Percentiles rank a stretch among this genome's conserved stretches.
Evolutionary conservation across 805 yeast species (phyloP).

Genomic region (Ogataea paradorogensis): DNA sequence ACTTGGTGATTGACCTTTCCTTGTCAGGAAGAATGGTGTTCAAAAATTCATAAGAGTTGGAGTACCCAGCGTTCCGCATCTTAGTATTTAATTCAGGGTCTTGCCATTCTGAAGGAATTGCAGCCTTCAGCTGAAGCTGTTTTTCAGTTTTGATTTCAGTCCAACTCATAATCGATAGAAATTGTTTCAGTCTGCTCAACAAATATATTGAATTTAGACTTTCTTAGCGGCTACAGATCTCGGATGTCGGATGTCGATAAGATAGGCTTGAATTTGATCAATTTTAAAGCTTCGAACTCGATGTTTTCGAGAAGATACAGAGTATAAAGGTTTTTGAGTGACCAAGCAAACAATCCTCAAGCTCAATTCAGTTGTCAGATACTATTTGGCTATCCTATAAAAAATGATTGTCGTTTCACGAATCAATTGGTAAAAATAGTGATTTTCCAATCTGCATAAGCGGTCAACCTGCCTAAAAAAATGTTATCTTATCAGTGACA

Average conservation of each 20-base stretch:
- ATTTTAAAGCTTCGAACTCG: no score
- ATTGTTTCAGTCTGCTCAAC: no score
- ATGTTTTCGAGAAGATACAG: no score
- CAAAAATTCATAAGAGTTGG: conserved; percentile 38
- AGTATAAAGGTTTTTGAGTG: no score
- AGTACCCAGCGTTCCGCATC: conserved; percentile 34
- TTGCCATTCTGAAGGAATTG: conserved; percentile 46
- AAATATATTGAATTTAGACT: neutral
- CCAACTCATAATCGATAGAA: conserved; percentile 7
- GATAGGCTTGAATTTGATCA: neutral
- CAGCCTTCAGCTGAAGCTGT: conserved; percentile 3
- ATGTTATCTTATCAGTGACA: neutral
- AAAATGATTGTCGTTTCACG: no score
- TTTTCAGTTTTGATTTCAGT: conserved; percentile 11
- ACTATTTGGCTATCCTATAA: no score
- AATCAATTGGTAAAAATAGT: no score
- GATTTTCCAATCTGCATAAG: no score
- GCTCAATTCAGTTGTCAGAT: no score
- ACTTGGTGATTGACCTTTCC: conserved; percentile 40
- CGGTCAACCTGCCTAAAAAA: no score
- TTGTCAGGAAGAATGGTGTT: conserved; percentile 29
- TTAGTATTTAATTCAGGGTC: conserved; percentile 36
- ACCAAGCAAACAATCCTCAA: no score
- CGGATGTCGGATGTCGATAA: neutral
- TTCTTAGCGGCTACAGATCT: neutral